A percentile compares a stretch with the other conserved stretches of the same genome.
Conservation (phyloP, 495 filamentous ascomycete species). For the Rusavskia elegans region DNA sequence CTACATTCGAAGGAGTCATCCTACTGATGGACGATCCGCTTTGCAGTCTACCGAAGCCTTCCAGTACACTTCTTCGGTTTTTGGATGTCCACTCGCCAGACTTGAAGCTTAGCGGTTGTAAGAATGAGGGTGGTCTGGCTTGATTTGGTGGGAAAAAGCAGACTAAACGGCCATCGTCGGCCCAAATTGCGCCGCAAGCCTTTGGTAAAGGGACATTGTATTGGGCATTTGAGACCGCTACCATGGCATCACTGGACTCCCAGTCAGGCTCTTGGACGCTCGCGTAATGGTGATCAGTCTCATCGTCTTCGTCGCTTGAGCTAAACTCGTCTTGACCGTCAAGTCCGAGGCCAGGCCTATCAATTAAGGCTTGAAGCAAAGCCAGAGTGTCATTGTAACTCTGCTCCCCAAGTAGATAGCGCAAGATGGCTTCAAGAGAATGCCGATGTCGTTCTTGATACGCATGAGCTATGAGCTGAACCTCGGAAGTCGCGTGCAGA, state of each 20-base stretch:
- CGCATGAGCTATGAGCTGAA: constrained; percentile 52
- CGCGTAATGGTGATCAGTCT: constrained; percentile 36
- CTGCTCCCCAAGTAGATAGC: constrained; percentile 72
- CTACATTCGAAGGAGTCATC: constrained; percentile 24
- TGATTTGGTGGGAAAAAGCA: constrained; percentile 80
- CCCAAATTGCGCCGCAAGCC: constrained; percentile 61
- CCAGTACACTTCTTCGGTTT: constrained; percentile 54
- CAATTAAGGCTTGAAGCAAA: constrained; percentile 40
- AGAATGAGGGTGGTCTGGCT: constrained; percentile 47
- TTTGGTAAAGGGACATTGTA: constrained; percentile 63
- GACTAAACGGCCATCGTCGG: constrained; percentile 59
- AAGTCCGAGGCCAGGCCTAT: constrained; percentile 40
- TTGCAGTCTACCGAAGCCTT: constrained; percentile 70
- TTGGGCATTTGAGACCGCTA: constrained; percentile 46
- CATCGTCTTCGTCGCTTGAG: constrained; percentile 72
- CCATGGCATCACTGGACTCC: constrained; percentile 35
- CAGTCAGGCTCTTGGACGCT: constrained; percentile 24
- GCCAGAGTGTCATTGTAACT: constrained; percentile 58
- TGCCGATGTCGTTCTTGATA: constrained; percentile 55
- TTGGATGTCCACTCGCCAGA: constrained; percentile 42
- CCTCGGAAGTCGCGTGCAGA: constrained; percentile 44
- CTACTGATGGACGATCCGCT: constrained; percentile 36
- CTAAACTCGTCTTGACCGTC: constrained; percentile 39
- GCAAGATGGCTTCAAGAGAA: constrained; percentile 67
- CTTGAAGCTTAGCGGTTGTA: constrained; percentile 40